Base-by-base conservation (phyloP, 345 rosid genomes). In the Adansonia digitata region DNA sequence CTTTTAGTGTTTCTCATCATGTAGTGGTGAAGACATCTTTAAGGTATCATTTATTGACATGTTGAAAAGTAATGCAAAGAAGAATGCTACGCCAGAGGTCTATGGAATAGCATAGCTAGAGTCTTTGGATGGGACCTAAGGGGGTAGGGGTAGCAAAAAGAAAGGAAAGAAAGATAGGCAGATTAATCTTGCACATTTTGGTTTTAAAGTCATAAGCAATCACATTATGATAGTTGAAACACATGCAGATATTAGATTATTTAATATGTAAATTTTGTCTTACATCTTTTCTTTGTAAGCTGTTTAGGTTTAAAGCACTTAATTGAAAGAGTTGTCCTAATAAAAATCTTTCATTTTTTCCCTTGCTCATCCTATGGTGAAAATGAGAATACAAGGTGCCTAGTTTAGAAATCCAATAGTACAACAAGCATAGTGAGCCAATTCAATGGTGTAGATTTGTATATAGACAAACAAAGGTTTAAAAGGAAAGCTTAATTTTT, bases 161-260 rank as follows among this genome's bases (percentile, higher is more conserved):
- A 94, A 92, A 78, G 98, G 95, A 65, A 94, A 94, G 85, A 92
- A 89, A 76, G 96, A 96, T 70, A 87, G 90, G 80, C 98, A 94
- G 74, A 86, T 92, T 0, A 96, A 94, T 82, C 98, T 92, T 1
- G 87, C 97, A 34, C 97, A 91, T 71, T 91, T 94, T 39, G 98
- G 98, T 46, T 94, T 94, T 77, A 94, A 92, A 73, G 97, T 94
- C 27, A 79, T 92, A 1, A 94, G 98, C 88, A 94, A 94, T 75
- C 98, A 97, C 12, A 91, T 93, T 20, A 85, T 94, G 86, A 94
- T 91, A 97, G 98, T 97, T 20, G 96, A 94, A 79, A 94, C 91
- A 65, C 95, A 90, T 0, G 26, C 84, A 42, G 93, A 94, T 7
- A 93, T 74, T 91, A 82, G 78, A 7, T n/a, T 48, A 5, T n/a